Conservation (phyloP, 23 red algal genomes). For the Cyanidium caldarium region DNA sequence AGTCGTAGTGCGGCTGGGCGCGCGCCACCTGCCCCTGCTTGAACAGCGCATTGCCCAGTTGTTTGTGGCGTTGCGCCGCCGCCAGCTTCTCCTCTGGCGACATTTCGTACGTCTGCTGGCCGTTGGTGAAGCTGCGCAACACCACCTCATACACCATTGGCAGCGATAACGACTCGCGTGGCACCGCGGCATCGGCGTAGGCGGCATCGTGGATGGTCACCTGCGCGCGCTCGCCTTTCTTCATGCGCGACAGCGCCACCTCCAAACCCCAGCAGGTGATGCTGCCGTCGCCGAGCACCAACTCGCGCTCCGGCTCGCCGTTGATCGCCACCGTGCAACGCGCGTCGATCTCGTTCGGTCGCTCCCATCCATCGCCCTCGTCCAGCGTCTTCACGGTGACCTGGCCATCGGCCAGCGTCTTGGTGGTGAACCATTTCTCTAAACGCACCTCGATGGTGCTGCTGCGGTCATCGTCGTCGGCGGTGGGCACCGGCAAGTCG, state of each 20-base stretch:
- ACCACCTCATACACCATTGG: conserved; percentile 26
- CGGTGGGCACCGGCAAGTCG: conserved; percentile 5
- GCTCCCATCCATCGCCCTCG: conserved; percentile 91
- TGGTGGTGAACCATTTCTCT: conserved; percentile 50
- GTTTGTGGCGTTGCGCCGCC: conserved; percentile 37
- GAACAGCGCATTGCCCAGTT: conserved; percentile 64
- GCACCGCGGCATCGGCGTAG: conserved; percentile 14
- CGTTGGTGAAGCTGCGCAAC: conserved; percentile 51
- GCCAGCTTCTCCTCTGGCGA: conserved; percentile 67
- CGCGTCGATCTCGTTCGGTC: conserved; percentile 47
- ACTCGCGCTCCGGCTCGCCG: conserved; percentile 9
- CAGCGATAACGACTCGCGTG: conserved; percentile 1
- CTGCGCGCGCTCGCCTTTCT: conserved; percentile 44
- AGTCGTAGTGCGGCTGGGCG: conserved; percentile 66
- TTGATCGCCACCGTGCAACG: conserved; percentile 26
- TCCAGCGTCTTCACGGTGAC: conserved; percentile 56
- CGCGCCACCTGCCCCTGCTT: conserved; percentile 32
- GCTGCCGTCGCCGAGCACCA: conserved; percentile 20
- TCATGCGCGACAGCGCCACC: conserved; percentile 62
- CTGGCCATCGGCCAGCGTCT: conserved; percentile 44
- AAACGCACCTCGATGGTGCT: conserved; percentile 25
- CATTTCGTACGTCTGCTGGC: conserved; percentile 70
- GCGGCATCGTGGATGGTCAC: conserved; percentile 37
- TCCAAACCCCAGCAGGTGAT: conserved; percentile 35
- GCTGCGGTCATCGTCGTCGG: conserved; percentile 15